Conservation (phyloP, 352 stramenopile genomes). For the Elongisporangium undulatum region DNA sequence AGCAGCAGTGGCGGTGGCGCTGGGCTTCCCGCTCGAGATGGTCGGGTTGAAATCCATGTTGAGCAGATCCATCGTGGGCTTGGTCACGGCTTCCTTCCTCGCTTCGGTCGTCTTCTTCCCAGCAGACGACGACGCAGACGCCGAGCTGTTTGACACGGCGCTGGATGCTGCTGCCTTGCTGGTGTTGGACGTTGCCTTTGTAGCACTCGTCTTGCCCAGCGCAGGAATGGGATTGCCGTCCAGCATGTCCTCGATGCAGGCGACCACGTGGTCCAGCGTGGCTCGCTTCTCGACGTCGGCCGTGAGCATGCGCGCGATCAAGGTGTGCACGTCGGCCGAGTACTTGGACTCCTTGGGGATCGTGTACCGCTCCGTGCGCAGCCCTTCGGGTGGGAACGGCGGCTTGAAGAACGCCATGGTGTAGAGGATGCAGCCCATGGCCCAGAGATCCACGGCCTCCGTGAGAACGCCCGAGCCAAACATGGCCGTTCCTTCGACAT, state of each 20-base stretch:
- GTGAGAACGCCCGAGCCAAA: conserved; percentile 92
- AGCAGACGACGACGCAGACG: conserved; percentile 1
- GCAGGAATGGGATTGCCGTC: conserved; percentile 34
- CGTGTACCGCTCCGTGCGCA: conserved; percentile 93
- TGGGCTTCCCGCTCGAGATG: conserved; percentile 28
- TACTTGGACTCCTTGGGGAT: conserved; percentile 90
- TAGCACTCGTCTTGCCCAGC: conserved; percentile 5
- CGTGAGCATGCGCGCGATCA: conserved; percentile 91
- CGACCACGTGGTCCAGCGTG: conserved; percentile 91
- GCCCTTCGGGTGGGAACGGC: conserved; percentile 93
- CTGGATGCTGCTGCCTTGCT: not conserved
- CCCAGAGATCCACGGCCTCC: conserved; percentile 92
- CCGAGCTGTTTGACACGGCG: not conserved
- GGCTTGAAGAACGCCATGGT: conserved; percentile 95
- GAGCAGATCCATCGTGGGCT: conserved; percentile 40
- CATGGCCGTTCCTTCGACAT: conserved; percentile 89
- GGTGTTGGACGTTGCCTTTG: not conserved
- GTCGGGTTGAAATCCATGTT: conserved; percentile 67
- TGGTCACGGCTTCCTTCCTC: conserved; percentile 46
- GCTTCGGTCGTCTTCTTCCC: conserved; percentile 48
- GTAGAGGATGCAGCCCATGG: conserved; percentile 95
- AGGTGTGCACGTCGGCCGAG: conserved; percentile 78
- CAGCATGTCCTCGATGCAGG: conserved; percentile 78
- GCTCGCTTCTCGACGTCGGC: conserved; percentile 87
- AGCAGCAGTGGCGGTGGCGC: conserved; percentile 7